Conservation (phyloP, 805 yeast species). For the Candida montana region DNA sequence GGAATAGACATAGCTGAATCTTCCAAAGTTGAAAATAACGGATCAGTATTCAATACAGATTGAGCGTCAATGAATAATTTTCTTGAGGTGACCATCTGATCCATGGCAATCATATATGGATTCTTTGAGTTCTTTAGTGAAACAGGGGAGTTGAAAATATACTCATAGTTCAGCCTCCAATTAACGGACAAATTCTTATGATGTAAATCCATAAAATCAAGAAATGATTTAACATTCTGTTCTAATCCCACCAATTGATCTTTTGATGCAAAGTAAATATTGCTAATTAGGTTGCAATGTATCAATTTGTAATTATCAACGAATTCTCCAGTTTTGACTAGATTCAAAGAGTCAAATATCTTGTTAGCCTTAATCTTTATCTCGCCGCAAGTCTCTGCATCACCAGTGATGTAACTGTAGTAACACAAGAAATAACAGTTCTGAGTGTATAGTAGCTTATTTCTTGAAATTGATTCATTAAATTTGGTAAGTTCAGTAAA, state of each 20-base stretch:
- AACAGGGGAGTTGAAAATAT: conserved; percentile 19
- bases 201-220: conserved; percentile 18
- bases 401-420: conserved; percentile 17
- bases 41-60: conserved; percentile 35
- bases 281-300: conserved; percentile 18
- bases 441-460: conserved; percentile 9
- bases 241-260: conserved; percentile 6
- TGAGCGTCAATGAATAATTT: conserved; percentile 27
- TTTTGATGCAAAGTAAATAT: conserved; percentile 8
- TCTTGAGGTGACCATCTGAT: conserved; percentile 28
- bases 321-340: conserved; percentile 6
- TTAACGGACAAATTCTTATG: conserved; percentile 12
- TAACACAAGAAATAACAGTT: conserved; percentile 21
- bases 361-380: conserved; percentile 12
- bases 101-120: conserved; percentile 20
- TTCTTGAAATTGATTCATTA: conserved; percentile 14
- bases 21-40: conserved; percentile 42
- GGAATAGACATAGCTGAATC: conserved; percentile 49
- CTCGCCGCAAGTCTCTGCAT: conserved; percentile 4
- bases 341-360: conserved; percentile 11
- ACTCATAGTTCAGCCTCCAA: conserved; percentile 20
- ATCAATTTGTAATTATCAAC: conserved; percentile 22
- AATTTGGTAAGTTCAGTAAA: conserved; percentile 38
- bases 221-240: conserved; percentile 14
- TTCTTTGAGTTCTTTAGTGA: conserved; percentile 14